These are phyloP conservation scores for Botrytis aclada DNA, from an alignment of 2,329 filamentous ascomycete genomes.

Conservation along the genomic window DNA sequence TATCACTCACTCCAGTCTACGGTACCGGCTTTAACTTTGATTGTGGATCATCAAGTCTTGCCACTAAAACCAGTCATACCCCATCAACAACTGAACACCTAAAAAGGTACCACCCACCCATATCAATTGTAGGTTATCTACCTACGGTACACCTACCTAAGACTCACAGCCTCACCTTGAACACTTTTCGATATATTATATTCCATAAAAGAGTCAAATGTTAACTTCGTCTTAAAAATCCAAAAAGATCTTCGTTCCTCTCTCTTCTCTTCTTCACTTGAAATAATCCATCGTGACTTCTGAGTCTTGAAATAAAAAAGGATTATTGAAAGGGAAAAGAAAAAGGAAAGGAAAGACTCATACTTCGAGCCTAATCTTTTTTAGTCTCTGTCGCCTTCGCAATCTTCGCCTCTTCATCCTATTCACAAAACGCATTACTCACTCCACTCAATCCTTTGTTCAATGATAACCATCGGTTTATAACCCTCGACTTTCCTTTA, in stretches of 20 bases:
- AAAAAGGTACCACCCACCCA: conserved; percentile 11
- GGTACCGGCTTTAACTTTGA: neutral
- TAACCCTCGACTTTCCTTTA: conserved; percentile 23
- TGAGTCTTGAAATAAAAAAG: neutral
- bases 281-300: neutral
- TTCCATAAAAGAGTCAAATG: neutral
- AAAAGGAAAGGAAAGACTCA: conserved; percentile 3
- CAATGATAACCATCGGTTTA: conserved; percentile 25
- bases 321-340: neutral
- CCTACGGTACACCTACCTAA: too few relatives aligned
- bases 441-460: conserved; percentile 35
- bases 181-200: neutral
- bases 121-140: too few relatives aligned
- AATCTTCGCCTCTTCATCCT: conserved; percentile 26
- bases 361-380: conserved; percentile 9
- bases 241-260: neutral
- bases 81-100: neutral
- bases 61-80: conserved; percentile 19
- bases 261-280: neutral
- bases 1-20: neutral
- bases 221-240: neutral
- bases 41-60: conserved; percentile 13
- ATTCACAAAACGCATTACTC: conserved; percentile 15
- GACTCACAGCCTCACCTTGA: neutral
- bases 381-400: conserved; percentile 13